A percentile compares a stretch with the other conserved stretches of the same genome.
Conservation (phyloP, 1,284 basidiomycete species). For the Irpex sp. region DNA sequence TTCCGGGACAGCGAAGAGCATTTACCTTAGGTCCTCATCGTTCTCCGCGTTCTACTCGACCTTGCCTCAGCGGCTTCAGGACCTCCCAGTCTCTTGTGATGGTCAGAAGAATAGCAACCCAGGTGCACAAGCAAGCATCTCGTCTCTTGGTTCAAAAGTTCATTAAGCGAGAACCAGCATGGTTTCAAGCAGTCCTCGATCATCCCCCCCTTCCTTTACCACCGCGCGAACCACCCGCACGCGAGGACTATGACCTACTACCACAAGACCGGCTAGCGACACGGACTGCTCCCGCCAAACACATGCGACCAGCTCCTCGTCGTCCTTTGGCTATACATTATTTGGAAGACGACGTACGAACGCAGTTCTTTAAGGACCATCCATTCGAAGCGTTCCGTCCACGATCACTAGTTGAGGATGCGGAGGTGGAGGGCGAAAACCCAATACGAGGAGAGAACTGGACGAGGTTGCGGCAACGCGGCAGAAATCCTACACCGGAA, state of each 20-base stretch:
- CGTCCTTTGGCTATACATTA: conserved; percentile 72
- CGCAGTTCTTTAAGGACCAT: conserved; percentile 94
- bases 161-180: conserved; percentile 72
- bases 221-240: conserved; percentile 61
- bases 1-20: background rate
- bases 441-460: conserved; percentile 61
- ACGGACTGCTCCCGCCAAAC: conserved; percentile 11
- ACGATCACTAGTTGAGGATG: conserved; percentile 73
- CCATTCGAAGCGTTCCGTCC: conserved; percentile 94
- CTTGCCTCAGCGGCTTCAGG: background rate
- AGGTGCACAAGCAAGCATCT: conserved; percentile 87
- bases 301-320: conserved; percentile 33
- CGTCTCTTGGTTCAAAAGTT: conserved; percentile 76
- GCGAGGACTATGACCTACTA: conserved; percentile 48
- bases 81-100: conserved; percentile 36
- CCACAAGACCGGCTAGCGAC: conserved; percentile 22
- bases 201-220: conserved; percentile 88
- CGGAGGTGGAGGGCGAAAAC: conserved; percentile 51
- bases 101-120: conserved; percentile 82
- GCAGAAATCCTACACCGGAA: conserved; percentile 82
- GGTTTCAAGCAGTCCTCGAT: conserved; percentile 84
- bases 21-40: background rate
- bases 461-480: conserved; percentile 76
- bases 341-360: conserved; percentile 81
- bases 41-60: background rate